These are phyloP conservation scores for Mucor racemosus DNA, from an alignment of 371 early-diverging fungal species.

Conservation along the genomic window DNA sequence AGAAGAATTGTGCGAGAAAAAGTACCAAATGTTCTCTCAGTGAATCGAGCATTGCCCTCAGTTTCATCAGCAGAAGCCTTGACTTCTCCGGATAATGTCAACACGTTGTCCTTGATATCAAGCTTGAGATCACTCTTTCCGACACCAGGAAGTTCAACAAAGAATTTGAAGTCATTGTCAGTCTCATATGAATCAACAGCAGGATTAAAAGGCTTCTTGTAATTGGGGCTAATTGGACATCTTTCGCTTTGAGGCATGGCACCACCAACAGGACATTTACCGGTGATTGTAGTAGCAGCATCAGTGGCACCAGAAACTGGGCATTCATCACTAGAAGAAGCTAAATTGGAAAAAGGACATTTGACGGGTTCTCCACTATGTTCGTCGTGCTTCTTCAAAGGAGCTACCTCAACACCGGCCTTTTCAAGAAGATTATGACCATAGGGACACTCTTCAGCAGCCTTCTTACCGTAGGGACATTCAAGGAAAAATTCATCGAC, in stretches of 20 bases:
- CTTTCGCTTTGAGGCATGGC: slow-evolving; percentile 20
- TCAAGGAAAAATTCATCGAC: slow-evolving; percentile 12
- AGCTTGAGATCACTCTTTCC: slow-evolving; percentile 15
- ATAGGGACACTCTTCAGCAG: slow-evolving; percentile 22
- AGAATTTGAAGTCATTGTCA: slow-evolving; percentile 17
- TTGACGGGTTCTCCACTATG: not conserved
- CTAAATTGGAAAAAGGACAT: slow-evolving; percentile 13
- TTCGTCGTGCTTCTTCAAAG: slow-evolving; percentile 7
- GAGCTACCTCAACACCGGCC: not conserved
- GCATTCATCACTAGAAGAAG: slow-evolving; percentile 5
- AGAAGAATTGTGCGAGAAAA: not conserved
- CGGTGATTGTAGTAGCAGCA: not conserved
- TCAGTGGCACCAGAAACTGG: not conserved
- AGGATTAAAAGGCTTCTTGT: slow-evolving; percentile 6
- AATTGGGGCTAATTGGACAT: slow-evolving; percentile 15
- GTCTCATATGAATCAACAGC: slow-evolving; percentile 15
- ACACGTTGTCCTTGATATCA: slow-evolving; percentile 21
- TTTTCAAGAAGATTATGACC: slow-evolving; percentile 15
- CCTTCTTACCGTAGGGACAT: slow-evolving; percentile 20
- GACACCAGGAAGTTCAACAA: slow-evolving; percentile 23
- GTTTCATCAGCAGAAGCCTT: not conserved
- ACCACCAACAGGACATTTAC: slow-evolving; percentile 19
- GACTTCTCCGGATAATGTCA: slow-evolving; percentile 3
- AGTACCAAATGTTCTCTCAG: not conserved
- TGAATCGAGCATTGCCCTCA: not conserved